Evolutionary conservation across 768 basidiomycete species (phyloP), one percentile per base, ranked within the genome.

Genomic region (Brasilioporus rufonigricans): DNA sequence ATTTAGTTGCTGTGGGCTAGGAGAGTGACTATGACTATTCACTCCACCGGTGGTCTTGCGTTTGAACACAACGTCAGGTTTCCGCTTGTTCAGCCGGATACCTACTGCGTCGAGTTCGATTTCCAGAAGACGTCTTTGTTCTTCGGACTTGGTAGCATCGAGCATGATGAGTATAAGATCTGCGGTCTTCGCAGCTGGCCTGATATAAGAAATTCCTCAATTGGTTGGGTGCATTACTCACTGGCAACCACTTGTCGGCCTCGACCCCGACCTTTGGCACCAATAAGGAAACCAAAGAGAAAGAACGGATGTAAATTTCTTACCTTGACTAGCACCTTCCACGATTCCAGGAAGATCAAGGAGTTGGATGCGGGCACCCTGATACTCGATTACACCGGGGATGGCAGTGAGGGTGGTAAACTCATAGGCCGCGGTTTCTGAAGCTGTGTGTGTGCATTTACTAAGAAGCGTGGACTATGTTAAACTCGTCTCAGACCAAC

Each of bases 271-370:
- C 90, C 88, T 79, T 57, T 44, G 41, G 29, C 18, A 5, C 29
- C 4, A 29, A 29, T 41, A 19, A 50, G 46, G 33, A 56, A 29
- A 4, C 38, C 11, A 38, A 44, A 23, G 5, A 9, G 14, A 31
- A 21, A 46, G 39, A 12, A 27, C 1, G 18, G 2, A 21, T 8
- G 21, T 1, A 1, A 19, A 27, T 36, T 12, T 40, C 50, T 46
- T 50, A 70, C 86, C 87, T 76, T 91, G 87, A 64, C 89, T 91
- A 19, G 92, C 92, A 14, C 92, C 92, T 72, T 94, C 92, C 9
- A 98, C 93, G 61, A 98, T 98, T 71, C 95, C 95, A 2, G 95
- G 95, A 31, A 98, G 76, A 82, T 98, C 95, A 16, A 98, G 81
- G 41, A 98, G 80, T 68, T 99, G 97, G 53, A 98, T 94, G 40